Base-by-base conservation (phyloP, 441 rosid genomes). In the Bocquillonia castaneifolia region DNA sequence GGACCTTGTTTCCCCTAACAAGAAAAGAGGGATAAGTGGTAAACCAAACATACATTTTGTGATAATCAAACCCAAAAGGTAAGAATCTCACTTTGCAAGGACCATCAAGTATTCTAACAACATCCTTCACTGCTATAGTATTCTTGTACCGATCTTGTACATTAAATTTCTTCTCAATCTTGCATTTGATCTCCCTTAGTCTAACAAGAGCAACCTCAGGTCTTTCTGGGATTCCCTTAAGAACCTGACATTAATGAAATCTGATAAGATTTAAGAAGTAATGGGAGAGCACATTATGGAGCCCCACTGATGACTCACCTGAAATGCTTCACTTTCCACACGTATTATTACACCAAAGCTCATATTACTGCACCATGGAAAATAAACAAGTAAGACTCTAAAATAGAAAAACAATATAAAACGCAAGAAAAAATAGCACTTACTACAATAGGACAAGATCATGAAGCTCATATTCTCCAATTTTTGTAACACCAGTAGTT, bases 401-500 rank as follows among this genome's bases (percentile, higher is more conserved):
- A 69, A 1, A 5, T 18, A n/a, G n/a, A n/a, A n/a, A n/a, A n/a
- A 44, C 52, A 34, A 69, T 29, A 65, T 73, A 18, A 10, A 15
- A 60, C 37, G 40, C n/a, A 66, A 68, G 22, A 0, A 18, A 25
- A 48, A 74, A 31, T 39, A 61, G 56, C 58, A 25, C 99, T 79
- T 87, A 95, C 99, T 92, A 98, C 66, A 95, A 77, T 40, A 90
- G 78, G 72, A 92, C 98, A 75, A 95, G 95, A 72, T 95, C 99
- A 80, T 82, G 98, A 73, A 95, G 98, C 82, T 95, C 99, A 59
- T 83, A 92, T 50, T 92, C 96, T 64, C 99, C 98, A 58, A 95
- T 83, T 82, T 88, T 89, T 57, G 98, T 88, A 69, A 92, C 73
- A 61, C 98, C 99, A 70, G 98, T 81, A 28, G 97, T 89, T 63